Evolutionary conservation across 495 filamentous ascomycete species (phyloP).

Genomic region (Bryoglossum gracile): DNA sequence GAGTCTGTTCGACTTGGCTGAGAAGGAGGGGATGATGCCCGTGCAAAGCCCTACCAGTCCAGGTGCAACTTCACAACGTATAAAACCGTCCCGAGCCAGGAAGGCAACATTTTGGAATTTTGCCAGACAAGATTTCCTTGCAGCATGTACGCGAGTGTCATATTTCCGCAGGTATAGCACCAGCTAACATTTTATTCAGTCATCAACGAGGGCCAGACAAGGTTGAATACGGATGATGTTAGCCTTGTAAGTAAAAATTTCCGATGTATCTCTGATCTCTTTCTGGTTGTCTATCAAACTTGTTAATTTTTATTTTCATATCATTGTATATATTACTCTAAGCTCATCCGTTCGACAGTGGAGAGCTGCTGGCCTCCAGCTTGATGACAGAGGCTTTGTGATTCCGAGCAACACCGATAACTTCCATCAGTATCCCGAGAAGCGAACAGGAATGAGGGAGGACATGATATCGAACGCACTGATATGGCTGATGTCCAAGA

Average conservation of each 20-base stretch:
- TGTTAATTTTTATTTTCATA: too few relatives aligned
- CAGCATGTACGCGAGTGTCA: constrained; percentile 44
- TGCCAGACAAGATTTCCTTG: constrained; percentile 56
- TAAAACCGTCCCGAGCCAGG: constrained; percentile 45
- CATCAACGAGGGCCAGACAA: constrained; percentile 54
- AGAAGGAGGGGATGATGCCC: constrained; percentile 54
- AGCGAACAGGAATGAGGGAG: constrained; percentile 46
- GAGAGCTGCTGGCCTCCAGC: constrained; percentile 52
- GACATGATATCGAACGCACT: constrained; percentile 56
- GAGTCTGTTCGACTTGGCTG: constrained; percentile 53
- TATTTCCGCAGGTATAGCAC: too few relatives aligned
- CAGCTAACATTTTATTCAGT: constrained; percentile 28
- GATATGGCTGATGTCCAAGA: constrained; percentile 56
- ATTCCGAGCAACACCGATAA: constrained; percentile 42
- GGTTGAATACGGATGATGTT: constrained; percentile 54
- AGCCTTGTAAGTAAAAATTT: too few relatives aligned
- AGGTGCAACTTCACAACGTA: constrained; percentile 17
- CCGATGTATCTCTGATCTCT: too few relatives aligned
- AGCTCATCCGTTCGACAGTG: too few relatives aligned
- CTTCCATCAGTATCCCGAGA: constrained; percentile 40
- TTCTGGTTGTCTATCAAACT: too few relatives aligned
- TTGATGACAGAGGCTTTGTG: constrained; percentile 50
- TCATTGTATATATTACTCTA: too few relatives aligned
- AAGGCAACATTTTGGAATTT: constrained; percentile 61
- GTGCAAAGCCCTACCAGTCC: constrained; percentile 22